These are phyloP conservation scores for Backusella luteola DNA, from an alignment of 192 early-diverging fungal species.

Conservation along the genomic window DNA sequence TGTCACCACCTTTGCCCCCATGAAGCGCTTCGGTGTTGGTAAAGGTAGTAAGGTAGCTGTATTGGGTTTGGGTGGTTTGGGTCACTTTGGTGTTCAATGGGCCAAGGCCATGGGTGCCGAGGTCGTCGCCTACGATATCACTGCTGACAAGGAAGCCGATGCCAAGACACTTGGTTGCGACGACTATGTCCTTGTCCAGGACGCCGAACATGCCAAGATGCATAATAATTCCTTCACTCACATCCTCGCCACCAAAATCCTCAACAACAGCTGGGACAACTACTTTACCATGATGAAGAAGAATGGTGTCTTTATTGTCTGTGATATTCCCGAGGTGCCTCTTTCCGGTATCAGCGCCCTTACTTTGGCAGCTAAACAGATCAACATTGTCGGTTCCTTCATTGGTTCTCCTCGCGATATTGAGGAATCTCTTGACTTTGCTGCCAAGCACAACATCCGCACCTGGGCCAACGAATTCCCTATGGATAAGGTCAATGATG, in stretches of 20 bases:
- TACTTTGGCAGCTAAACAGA: conserved; percentile 43
- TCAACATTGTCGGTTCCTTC: conserved; percentile 60
- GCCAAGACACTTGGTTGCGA: conserved; percentile 54
- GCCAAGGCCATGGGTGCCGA: conserved; percentile 48
- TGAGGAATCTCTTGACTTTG: conserved; percentile 64
- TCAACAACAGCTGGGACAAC: background rate
- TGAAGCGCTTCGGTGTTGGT: conserved; percentile 40
- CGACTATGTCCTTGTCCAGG: conserved; percentile 32
- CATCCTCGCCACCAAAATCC: background rate
- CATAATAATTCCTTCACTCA: conserved; percentile 5
- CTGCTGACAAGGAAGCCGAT: conserved; percentile 50
- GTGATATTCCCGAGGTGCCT: conserved; percentile 27
- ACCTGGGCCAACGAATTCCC: conserved; percentile 63
- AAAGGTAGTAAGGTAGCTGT: conserved; percentile 50
- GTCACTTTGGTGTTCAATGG: conserved; percentile 60
- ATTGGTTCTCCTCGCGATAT: conserved; percentile 60
- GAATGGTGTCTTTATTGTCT: conserved; percentile 9
- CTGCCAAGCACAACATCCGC: conserved; percentile 57
- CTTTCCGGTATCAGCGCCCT: conserved; percentile 38
- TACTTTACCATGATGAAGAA: conserved; percentile 2
- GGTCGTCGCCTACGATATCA: conserved; percentile 51
- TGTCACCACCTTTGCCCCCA: conserved; percentile 56
- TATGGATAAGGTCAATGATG: conserved; percentile 61
- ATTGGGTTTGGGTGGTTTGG: conserved; percentile 63
- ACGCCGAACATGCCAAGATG: background rate